Conservation (phyloP, 192 early-diverging fungal species). For the Linnemannia hyalina region DNA sequence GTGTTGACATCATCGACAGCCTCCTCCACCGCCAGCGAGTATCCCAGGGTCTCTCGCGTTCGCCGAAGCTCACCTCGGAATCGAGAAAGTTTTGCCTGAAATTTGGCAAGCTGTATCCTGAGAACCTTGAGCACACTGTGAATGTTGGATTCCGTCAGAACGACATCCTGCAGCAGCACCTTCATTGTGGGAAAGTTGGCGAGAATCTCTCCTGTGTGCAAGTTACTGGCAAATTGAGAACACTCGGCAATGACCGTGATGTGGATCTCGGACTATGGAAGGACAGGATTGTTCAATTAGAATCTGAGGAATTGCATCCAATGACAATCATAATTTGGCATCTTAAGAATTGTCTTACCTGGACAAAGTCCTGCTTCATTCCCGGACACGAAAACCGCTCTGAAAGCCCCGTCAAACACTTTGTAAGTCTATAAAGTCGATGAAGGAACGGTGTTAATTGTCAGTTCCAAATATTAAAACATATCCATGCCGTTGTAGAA, state of each 20-base stretch:
- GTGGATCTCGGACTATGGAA: constrained; percentile 55
- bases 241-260: constrained; percentile 72
- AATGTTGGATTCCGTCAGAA: constrained; percentile 56
- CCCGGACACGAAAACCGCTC: constrained; percentile 52
- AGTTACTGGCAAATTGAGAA: constrained; percentile 71
- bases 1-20: constrained; percentile 44
- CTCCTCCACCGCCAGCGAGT: constrained; percentile 60
- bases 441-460: not conserved
- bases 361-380: constrained; percentile 29
- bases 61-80: constrained; percentile 60
- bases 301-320: not conserved
- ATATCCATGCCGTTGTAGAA: not conserved
- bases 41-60: constrained; percentile 58
- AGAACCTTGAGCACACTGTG: constrained; percentile 54
- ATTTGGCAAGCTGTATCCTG: constrained; percentile 52
- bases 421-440: constrained; percentile 36
- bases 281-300: not conserved
- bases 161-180: constrained; percentile 64
- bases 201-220: constrained; percentile 67
- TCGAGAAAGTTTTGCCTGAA: constrained; percentile 57
- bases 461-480: not conserved
- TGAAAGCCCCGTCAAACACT: constrained; percentile 49
- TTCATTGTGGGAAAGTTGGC: constrained; percentile 72
- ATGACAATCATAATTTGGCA: not conserved
- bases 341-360: constrained; percentile 24